phyloP scores from a whole-genome alignment of 768 basidiomycete genomes.

The Leccinum fibrillosum region DNA sequence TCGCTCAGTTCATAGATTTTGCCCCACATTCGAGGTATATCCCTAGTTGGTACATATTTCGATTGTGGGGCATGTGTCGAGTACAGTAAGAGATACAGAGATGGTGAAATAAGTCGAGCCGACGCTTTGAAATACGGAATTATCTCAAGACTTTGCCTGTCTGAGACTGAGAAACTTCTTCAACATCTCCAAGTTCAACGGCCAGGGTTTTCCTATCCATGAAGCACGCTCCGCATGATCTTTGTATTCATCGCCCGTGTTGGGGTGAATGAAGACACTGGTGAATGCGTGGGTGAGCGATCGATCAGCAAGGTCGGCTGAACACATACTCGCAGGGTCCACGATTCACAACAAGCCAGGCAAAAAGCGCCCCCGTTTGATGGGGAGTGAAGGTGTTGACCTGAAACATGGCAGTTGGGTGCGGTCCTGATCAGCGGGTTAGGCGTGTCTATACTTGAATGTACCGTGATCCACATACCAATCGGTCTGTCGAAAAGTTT shows the following conservation, averaged over 20 bases:
- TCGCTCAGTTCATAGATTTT: no score
- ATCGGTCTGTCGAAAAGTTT: slow-evolving; percentile 60
- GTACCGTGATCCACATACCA: slow-evolving; percentile 38
- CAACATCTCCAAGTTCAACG: slow-evolving; percentile 41
- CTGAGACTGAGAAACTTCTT: neutral
- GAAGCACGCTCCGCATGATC: slow-evolving; percentile 64
- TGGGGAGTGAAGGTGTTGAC: slow-evolving; percentile 65
- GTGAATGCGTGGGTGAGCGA: neutral
- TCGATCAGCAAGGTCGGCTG: neutral
- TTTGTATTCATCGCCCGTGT: slow-evolving; percentile 51
- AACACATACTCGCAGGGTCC: slow-evolving; percentile 63
- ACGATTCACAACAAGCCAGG: slow-evolving; percentile 64
- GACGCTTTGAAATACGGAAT: no score
- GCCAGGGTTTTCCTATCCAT: slow-evolving; percentile 68
- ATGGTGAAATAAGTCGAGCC: no score
- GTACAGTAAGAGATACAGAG: no score
- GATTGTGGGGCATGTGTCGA: no score
- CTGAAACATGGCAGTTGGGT: slow-evolving; percentile 71
- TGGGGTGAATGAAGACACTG: slow-evolving; percentile 67
- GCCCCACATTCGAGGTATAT: no score
- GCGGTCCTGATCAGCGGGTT: slow-evolving; percentile 45
- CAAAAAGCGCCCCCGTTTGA: slow-evolving; percentile 66
- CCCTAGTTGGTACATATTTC: no score
- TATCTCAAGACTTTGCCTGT: no score
- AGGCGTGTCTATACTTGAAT: neutral